Evolutionary conservation across 2,329 filamentous ascomycete genomes (phyloP).

Genomic region (Paradendryphiella salina): DNA sequence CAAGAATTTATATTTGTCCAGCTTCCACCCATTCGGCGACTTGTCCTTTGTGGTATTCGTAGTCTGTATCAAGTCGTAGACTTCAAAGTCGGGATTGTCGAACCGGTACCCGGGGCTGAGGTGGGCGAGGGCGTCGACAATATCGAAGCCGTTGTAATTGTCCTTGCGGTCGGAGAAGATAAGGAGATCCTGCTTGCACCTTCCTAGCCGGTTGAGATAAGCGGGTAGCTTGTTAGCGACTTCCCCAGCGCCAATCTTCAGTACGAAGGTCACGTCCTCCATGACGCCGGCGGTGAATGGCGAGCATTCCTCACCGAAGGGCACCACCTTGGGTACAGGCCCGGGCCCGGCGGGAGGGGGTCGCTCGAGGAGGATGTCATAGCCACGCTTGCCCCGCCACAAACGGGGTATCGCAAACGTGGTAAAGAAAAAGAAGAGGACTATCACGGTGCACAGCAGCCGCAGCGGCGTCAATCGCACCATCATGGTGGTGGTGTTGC

Average conservation of each 20-base stretch:
- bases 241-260: slow-evolving; percentile 63
- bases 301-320: slow-evolving; percentile 39
- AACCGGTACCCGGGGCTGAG: slow-evolving; percentile 48
- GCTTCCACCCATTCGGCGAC: slow-evolving; percentile 57
- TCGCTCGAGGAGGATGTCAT: slow-evolving; percentile 36
- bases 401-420: slow-evolving; percentile 26
- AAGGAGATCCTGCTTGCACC: slow-evolving; percentile 59
- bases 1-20: slow-evolving; percentile 64
- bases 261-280: slow-evolving; percentile 57
- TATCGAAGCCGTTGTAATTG: slow-evolving; percentile 54
- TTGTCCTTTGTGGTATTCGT: slow-evolving; percentile 45
- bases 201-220: slow-evolving; percentile 59
- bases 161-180: slow-evolving; percentile 64
- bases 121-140: slow-evolving; percentile 53
- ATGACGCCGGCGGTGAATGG: slow-evolving; percentile 40
- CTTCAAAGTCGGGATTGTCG: slow-evolving; percentile 55
- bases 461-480: slow-evolving; percentile 45
- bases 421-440: slow-evolving; percentile 29
- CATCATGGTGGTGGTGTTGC: slow-evolving; percentile 36
- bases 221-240: slow-evolving; percentile 59
- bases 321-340: slow-evolving; percentile 28
- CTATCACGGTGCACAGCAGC: slow-evolving; percentile 36
- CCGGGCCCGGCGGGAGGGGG: slow-evolving; percentile 27
- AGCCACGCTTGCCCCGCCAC: slow-evolving; percentile 37
- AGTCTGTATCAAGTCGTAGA: slow-evolving; percentile 54